Evolutionary conservation across 2,329 filamentous ascomycete genomes (phyloP), one percentile per base, ranked within the genome.

Genomic region (Curvularia lunata): DNA sequence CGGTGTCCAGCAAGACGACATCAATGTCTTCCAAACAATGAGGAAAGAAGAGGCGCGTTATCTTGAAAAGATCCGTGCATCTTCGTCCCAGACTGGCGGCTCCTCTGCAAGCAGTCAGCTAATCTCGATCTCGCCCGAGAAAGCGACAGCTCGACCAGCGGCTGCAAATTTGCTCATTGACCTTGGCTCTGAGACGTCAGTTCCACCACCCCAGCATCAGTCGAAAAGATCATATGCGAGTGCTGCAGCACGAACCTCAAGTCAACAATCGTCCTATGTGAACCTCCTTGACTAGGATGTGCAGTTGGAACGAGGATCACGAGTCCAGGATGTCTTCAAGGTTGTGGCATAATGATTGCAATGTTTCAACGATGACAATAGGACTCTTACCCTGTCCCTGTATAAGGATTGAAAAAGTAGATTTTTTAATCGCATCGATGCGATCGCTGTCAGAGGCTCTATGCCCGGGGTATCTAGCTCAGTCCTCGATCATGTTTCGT

Each of bases 151-250:
- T n/a, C 42, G 43, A 1, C 63, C 64, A 4, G 52, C 18, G 19
- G 67, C 66, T 34, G 56, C 61, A 0, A 18, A 57, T 9, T 38
- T 70, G 41, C 62, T 72, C 3, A 47, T 71, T 13, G 66, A 72
- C 45, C 49, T 72, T 8, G 58, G 57, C 25, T 10, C 34, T 18
- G 54, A 47, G 21, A 19, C 42, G n/a, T 18, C 34, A 4, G n/a
- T 37, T 40, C 18, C 23, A 19, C 34, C 48, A 12, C 10, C 2
- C 4, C 25, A n/a, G 21, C 34, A 10, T 23, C 34, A 38, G 9
- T n/a, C 6, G 19, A 13, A 16, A 27, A n/a, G 8, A 1, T 61
- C 51, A 37, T 61, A 59, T 40, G 55, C 43, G 8, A 48, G 27
- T 16, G 38, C 48, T 37, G 56, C 53, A 2, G n/a, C 42, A 12